phyloP scores from a whole-genome alignment of 2,329 filamentous ascomycete species.

The Curvularia sp. region DNA sequence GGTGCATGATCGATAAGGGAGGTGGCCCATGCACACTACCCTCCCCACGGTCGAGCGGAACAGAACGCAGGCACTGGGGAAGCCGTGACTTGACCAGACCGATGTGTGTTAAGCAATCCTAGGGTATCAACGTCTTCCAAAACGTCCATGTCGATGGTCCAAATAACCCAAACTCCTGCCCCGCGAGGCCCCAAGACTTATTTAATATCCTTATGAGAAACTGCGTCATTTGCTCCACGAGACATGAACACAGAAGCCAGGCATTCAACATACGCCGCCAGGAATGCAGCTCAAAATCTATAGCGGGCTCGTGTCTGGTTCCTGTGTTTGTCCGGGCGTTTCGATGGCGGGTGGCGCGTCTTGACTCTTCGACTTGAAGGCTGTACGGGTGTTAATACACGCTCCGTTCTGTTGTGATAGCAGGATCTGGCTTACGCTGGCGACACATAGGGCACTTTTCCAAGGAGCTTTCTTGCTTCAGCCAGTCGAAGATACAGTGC shows the following conservation, averaged over 20 bases:
- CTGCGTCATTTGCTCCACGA: slow-evolving; percentile 2
- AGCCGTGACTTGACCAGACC: slow-evolving; percentile 1
- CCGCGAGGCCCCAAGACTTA: not conserved
- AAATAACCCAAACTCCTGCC: slow-evolving; percentile 3
- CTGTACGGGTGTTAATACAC: slow-evolving; percentile 32
- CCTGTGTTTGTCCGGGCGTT: slow-evolving; percentile 21
- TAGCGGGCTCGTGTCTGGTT: slow-evolving; percentile 31
- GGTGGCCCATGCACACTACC: slow-evolving; percentile 31
- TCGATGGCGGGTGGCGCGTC: slow-evolving; percentile 33
- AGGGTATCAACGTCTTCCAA: slow-evolving; percentile 36
- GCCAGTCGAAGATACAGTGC: slow-evolving; percentile 97
- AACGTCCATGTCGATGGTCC: slow-evolving; percentile 20
- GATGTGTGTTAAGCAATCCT: slow-evolving; percentile 8
- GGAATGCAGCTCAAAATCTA: not conserved
- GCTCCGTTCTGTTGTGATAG: not conserved
- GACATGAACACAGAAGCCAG: not conserved
- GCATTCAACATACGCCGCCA: not conserved
- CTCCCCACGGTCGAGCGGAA: slow-evolving; percentile 16
- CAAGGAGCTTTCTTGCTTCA: slow-evolving; percentile 90
- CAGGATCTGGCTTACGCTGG: slow-evolving; percentile 69
- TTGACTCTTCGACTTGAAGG: slow-evolving; percentile 50
- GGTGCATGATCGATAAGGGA: slow-evolving; percentile 31
- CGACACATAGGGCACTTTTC: slow-evolving; percentile 98
- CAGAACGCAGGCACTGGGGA: slow-evolving; percentile 1
- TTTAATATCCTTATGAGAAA: not conserved